Conservation (phyloP, 108 stramenopile genomes). For the Nitzschia putrida region DNA sequence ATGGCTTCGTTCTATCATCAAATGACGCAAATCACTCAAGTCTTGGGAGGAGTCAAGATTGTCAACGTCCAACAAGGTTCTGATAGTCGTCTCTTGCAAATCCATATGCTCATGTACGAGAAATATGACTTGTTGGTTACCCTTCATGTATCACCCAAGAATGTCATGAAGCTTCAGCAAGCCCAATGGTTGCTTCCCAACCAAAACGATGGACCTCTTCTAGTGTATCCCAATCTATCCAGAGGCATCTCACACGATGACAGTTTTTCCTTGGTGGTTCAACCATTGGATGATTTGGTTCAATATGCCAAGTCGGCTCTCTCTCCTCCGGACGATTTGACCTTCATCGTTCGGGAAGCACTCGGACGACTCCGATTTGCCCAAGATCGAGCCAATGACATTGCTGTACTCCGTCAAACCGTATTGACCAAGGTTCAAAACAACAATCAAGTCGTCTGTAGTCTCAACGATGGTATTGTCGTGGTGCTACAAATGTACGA, state of each 20-base stretch:
- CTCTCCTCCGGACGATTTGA: conserved; percentile 47
- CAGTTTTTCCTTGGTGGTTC: conserved; percentile 38
- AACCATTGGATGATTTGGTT: conserved; percentile 62
- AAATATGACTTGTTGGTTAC: conserved; percentile 27
- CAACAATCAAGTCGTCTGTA: conserved; percentile 62
- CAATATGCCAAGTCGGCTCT: conserved; percentile 39
- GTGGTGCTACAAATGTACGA: conserved; percentile 54
- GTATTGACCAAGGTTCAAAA: conserved; percentile 55
- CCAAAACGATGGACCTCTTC: conserved; percentile 6
- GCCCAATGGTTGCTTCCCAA: conserved; percentile 31
- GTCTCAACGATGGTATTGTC: conserved; percentile 64
- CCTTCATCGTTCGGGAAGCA: conserved; percentile 64
- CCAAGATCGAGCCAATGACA: conserved; percentile 46
- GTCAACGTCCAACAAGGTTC: conserved; percentile 36
- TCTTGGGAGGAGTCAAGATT: conserved; percentile 65
- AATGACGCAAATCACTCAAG: conserved; percentile 60
- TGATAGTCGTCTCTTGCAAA: conserved; percentile 17
- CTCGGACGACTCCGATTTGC: conserved; percentile 53
- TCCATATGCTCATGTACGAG: conserved; percentile 21
- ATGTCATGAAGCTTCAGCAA: conserved; percentile 37
- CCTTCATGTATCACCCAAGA: conserved; percentile 37
- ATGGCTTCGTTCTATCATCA: conserved; percentile 56
- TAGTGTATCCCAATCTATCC: not conserved
- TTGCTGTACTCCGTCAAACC: conserved; percentile 40
- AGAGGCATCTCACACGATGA: not conserved